Evolutionary conservation across 2,329 filamentous ascomycete genomes (phyloP).

Genomic region (Achaetomium macrosporum): DNA sequence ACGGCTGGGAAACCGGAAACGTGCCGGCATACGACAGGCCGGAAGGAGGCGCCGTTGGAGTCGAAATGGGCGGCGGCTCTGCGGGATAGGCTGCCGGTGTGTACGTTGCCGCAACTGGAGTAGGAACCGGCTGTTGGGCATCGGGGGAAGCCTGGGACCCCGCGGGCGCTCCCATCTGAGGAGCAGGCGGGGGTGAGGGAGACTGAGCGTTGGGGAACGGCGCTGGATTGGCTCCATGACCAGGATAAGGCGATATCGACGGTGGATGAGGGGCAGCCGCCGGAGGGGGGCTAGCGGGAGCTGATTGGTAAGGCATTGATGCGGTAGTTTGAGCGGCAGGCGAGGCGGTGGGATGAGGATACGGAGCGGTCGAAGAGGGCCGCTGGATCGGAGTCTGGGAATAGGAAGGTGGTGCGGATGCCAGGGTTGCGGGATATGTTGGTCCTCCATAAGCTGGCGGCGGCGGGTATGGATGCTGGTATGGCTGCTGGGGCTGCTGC

Average conservation of each 20-base stretch:
- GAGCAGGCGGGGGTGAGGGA: not conserved
- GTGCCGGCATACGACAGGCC: not conserved
- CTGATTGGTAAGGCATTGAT: not conserved
- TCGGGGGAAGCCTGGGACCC: not conserved
- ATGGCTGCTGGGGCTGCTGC: not conserved
- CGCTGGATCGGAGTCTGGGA: not conserved
- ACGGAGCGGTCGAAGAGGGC: not conserved
- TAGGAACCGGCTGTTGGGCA: not conserved
- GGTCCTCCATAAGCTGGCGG: not conserved
- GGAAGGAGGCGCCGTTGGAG: not conserved
- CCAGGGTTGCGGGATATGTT: not conserved
- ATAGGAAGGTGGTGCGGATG: not conserved
- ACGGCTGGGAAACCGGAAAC: slow-evolving; percentile 2
- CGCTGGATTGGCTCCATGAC: not conserved
- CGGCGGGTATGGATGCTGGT: no score
- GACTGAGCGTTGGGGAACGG: not conserved
- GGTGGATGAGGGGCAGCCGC: not conserved
- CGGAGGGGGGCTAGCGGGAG: not conserved
- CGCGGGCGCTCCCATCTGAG: not conserved
- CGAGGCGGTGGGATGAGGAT: not conserved
- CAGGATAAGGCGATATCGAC: not conserved
- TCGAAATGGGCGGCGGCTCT: not conserved
- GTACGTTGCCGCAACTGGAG: not conserved
- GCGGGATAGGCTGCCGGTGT: slow-evolving; percentile 13
- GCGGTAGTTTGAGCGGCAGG: not conserved